phyloP scores from a whole-genome alignment of 495 filamentous ascomycete genomes.

The Penicillium roqueforti region DNA sequence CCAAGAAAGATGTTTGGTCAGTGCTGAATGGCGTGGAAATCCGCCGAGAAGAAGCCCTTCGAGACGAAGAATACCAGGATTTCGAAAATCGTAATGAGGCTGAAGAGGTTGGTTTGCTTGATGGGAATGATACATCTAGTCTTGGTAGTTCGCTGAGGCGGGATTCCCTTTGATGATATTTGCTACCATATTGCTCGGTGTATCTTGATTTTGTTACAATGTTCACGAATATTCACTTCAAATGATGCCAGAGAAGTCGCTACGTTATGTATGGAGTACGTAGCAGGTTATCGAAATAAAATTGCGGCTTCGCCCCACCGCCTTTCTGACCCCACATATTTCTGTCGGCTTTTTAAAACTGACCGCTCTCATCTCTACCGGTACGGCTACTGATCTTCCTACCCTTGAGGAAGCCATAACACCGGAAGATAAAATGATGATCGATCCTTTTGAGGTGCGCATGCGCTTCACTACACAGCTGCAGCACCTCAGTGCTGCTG shows the following conservation, averaged over 20 bases:
- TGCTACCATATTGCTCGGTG: constrained; percentile 13
- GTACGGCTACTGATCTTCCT: not conserved
- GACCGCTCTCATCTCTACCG: constrained; percentile 5
- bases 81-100: constrained; percentile 39
- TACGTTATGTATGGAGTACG: not conserved
- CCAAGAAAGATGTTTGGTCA: constrained; percentile 98
- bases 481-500: constrained; percentile 81
- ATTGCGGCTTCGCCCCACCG: not conserved
- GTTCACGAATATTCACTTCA: not conserved
- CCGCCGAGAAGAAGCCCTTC: constrained; percentile 33
- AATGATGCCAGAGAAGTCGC: not conserved
- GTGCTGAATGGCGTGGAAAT: constrained; percentile 79
- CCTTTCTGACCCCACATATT: not conserved
- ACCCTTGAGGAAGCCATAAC: not conserved
- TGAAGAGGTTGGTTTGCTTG: constrained; percentile 51
- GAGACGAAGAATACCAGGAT: constrained; percentile 35
- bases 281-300: not conserved
- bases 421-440: constrained; percentile 51
- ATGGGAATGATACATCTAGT: constrained; percentile 39
- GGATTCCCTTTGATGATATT: constrained; percentile 28
- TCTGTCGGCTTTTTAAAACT: not conserved
- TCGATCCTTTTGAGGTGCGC: constrained; percentile 96
- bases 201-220: not conserved
- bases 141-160: constrained; percentile 35
- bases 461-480: constrained; percentile 92